These are phyloP conservation scores for Ceratobasidium theobromae DNA, from an alignment of 1,284 basidiomycete species.

Conservation along the genomic window DNA sequence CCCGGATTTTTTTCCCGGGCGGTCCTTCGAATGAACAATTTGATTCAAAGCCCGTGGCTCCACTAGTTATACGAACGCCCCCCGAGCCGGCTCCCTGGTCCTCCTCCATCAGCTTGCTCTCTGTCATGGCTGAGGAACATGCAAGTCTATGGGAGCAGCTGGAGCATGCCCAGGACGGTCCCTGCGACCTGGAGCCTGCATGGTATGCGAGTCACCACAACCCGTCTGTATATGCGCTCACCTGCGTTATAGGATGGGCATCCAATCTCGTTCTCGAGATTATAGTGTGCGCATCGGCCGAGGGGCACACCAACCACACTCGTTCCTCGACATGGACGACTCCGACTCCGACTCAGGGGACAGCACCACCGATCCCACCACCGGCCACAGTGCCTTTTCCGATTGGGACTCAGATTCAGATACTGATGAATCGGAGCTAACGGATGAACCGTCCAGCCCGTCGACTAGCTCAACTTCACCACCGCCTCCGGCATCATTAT, in stretches of 20 bases:
- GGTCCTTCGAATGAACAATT: conserved; percentile 16
- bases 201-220: not conserved
- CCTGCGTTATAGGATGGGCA: conserved; percentile 3
- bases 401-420: conserved; percentile 23
- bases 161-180: not conserved
- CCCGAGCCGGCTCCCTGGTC: conserved; percentile 7
- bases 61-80: conserved; percentile 14
- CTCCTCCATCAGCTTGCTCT: conserved; percentile 20
- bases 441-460: conserved; percentile 1
- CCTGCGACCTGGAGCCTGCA: not conserved
- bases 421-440: not conserved
- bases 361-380: not conserved
- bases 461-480: conserved; percentile 9
- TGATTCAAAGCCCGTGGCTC: not conserved
- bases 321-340: conserved; percentile 29
- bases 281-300: conserved; percentile 5
- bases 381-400: conserved; percentile 28
- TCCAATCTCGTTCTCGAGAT: conserved; percentile 5
- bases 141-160: conserved; percentile 25
- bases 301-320: not conserved
- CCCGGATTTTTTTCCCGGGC: conserved; percentile 21
- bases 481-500: conserved; percentile 5
- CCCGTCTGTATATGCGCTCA: conserved; percentile 8
- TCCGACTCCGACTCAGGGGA: conserved; percentile 3
- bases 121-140: conserved; percentile 28